Conservation (phyloP, 768 basidiomycete species). For the Auriscalpium microsporum region DNA sequence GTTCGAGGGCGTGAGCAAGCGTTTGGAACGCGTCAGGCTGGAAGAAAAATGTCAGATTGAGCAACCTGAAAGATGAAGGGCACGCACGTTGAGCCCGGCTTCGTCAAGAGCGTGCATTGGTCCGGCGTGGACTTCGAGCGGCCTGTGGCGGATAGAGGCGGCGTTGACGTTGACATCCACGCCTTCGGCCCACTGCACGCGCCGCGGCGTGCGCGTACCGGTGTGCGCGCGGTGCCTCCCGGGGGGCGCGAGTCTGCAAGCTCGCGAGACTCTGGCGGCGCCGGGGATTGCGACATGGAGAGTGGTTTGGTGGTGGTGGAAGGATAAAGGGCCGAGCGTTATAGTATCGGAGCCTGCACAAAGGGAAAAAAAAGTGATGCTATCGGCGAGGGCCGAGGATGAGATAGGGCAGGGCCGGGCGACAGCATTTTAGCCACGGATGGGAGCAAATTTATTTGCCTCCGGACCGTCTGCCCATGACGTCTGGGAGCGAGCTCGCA, state of each 20-base stretch:
- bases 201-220: constrained; percentile 12
- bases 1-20: constrained; percentile 44
- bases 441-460: too few relatives aligned
- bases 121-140: not conserved
- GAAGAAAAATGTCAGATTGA: constrained; percentile 3
- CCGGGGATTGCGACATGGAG: not conserved
- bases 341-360: too few relatives aligned
- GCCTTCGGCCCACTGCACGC: constrained; percentile 13
- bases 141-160: not conserved
- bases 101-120: constrained; percentile 43
- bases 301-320: not conserved
- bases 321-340: too few relatives aligned
- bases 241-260: not conserved
- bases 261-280: not conserved
- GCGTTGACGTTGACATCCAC: not conserved
- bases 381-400: too few relatives aligned
- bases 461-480: too few relatives aligned
- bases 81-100: constrained; percentile 42
- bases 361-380: too few relatives aligned
- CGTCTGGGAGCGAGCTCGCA: too few relatives aligned
- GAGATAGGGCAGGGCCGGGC: too few relatives aligned
- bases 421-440: too few relatives aligned
- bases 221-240: not conserved
- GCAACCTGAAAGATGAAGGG: not conserved
- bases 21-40: constrained; percentile 43